These are phyloP conservation scores for Didymella glomerata DNA, from an alignment of 2,329 filamentous ascomycete species.

Conservation along the genomic window DNA sequence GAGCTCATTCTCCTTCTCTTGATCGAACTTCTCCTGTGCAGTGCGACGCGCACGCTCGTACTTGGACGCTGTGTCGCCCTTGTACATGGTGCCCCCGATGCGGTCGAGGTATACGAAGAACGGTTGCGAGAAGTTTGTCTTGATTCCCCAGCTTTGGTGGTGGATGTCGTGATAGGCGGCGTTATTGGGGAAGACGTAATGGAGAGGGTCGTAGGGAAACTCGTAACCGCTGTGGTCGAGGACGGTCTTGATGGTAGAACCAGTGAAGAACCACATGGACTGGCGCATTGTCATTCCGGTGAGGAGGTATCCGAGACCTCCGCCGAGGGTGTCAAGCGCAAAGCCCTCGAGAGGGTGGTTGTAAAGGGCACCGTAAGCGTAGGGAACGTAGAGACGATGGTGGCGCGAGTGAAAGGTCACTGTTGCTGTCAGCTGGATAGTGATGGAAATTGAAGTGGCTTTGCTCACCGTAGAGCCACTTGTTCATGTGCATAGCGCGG, in stretches of 20 bases:
- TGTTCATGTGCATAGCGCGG: constrained; percentile 96
- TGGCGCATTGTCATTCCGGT: constrained; percentile 85
- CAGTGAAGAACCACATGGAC: constrained; percentile 87
- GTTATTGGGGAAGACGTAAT: constrained; percentile 92
- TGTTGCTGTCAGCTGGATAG: constrained; percentile 48
- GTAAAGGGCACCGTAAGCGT: constrained; percentile 95
- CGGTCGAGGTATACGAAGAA: constrained; percentile 97
- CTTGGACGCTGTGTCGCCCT: constrained; percentile 65
- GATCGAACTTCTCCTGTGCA: constrained; percentile 65
- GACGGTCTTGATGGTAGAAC: constrained; percentile 93
- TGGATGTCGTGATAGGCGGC: constrained; percentile 97
- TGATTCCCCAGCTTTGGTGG: constrained; percentile 99
- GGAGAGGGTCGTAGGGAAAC: constrained; percentile 94
- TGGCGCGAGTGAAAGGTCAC: constrained; percentile 92
- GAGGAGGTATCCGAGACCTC: constrained; percentile 82
- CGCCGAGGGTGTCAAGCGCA: constrained; percentile 87
- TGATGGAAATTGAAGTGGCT: neutral
- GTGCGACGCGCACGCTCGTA: constrained; percentile 65
- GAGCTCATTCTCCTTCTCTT: constrained; percentile 52
- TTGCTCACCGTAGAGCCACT: constrained; percentile 89
- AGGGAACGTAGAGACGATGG: constrained; percentile 96
- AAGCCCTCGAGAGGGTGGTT: constrained; percentile 97
- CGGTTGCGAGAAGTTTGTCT: constrained; percentile 89
- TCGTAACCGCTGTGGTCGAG: constrained; percentile 97
- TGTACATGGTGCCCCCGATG: constrained; percentile 82